Evolutionary conservation across 1,139 yeast species (phyloP).

Genomic region (Candida freyschussii): DNA sequence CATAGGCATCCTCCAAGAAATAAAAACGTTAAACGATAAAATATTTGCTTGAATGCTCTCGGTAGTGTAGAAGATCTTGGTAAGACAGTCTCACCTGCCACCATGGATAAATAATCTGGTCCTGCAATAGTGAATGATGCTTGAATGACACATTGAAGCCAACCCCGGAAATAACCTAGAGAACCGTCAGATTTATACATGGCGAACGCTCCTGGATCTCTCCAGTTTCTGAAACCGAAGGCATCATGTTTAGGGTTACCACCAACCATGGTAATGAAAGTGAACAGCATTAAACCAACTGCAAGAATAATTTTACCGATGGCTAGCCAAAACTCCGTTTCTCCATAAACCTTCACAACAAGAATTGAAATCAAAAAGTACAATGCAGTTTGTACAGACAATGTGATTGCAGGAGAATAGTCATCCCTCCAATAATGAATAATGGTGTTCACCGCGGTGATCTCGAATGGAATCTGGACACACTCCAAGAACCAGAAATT

Average conservation of each 20-base stretch:
- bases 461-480: conserved; percentile 75
- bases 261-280: conserved; percentile 78
- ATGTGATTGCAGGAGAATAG: conserved; percentile 61
- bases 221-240: conserved; percentile 66
- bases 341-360: conserved; percentile 74
- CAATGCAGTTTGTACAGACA: conserved; percentile 56
- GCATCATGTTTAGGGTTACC: conserved; percentile 68
- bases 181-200: conserved; percentile 51
- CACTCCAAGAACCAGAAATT: conserved; percentile 77
- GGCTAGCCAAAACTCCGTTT: conserved; percentile 75
- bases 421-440: conserved; percentile 77
- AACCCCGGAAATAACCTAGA: conserved; percentile 68
- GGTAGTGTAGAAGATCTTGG: conserved; percentile 72
- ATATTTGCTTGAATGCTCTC: conserved; percentile 72
- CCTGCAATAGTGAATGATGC: conserved; percentile 76
- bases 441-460: conserved; percentile 73
- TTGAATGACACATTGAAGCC: conserved; percentile 53
- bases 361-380: conserved; percentile 62
- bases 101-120: conserved; percentile 79
- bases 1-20: conserved; percentile 61
- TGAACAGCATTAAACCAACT: conserved; percentile 65
- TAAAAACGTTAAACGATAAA: conserved; percentile 63
- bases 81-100: conserved; percentile 74
- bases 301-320: conserved; percentile 69
- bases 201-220: conserved; percentile 50